These are phyloP conservation scores for Aspergillus sp. DNA, from an alignment of 2,329 filamentous ascomycete genomes.

Conservation along the genomic window DNA sequence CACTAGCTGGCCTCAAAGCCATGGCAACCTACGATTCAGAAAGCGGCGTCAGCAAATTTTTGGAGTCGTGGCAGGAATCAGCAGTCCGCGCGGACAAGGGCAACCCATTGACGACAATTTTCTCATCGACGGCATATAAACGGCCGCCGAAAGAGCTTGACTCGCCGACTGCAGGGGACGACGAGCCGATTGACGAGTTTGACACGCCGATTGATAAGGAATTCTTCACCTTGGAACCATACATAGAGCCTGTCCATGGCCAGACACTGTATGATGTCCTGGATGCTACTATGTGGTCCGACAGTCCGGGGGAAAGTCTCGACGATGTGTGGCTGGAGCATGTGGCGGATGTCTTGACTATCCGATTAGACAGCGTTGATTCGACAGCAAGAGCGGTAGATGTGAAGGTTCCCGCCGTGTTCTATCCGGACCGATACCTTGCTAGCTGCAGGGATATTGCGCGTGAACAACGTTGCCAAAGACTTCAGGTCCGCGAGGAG, in stretches of 20 bases:
- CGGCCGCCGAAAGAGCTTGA: conserved; percentile 13
- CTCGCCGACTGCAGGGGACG: not conserved
- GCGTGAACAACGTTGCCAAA: conserved; percentile 45
- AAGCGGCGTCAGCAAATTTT: conserved; percentile 44
- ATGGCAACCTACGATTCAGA: conserved; percentile 35
- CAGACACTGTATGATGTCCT: conserved; percentile 55
- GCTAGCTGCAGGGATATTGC: conserved; percentile 50
- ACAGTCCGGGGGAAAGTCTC: conserved; percentile 37
- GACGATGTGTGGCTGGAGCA: conserved; percentile 50
- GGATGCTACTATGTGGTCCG: conserved; percentile 52
- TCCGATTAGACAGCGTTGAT: conserved; percentile 42
- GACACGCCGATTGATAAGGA: conserved; percentile 24
- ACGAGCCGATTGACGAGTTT: not conserved
- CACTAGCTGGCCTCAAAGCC: conserved; percentile 46
- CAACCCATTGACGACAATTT: conserved; percentile 44
- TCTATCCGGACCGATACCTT: conserved; percentile 63
- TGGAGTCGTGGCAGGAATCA: conserved; percentile 51
- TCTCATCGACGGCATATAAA: conserved; percentile 49
- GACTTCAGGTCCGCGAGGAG: conserved; percentile 34
- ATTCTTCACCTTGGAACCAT: conserved; percentile 40
- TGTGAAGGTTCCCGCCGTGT: conserved; percentile 53
- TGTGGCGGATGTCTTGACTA: conserved; percentile 56
- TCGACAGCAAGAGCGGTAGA: conserved; percentile 37
- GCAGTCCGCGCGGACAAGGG: conserved; percentile 44
- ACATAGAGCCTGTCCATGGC: conserved; percentile 37